Evolutionary conservation across 2,329 filamentous ascomycete species (phyloP).

Genomic region (Corynespora cassiicola): DNA sequence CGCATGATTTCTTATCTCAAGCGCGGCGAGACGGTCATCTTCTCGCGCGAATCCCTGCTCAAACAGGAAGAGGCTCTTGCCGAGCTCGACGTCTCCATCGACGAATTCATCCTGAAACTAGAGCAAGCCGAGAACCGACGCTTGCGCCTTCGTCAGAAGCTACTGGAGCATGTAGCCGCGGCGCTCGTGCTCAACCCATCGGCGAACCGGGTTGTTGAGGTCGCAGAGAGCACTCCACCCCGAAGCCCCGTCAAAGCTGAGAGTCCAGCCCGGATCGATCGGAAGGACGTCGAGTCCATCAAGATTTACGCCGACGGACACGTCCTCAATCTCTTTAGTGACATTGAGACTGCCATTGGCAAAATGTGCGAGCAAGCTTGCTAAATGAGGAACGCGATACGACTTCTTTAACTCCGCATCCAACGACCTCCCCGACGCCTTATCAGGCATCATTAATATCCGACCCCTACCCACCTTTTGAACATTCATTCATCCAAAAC

Average conservation of each 20-base stretch:
- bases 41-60: constrained; percentile 76
- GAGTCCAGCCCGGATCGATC: constrained; percentile 38
- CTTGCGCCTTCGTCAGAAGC: constrained; percentile 76
- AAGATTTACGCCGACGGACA: constrained; percentile 52
- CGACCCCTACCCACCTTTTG: constrained; percentile 1
- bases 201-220: constrained; percentile 28
- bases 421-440: constrained; percentile 14
- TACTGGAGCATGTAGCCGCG: constrained; percentile 81
- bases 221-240: constrained; percentile 45
- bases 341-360: constrained; percentile 50
- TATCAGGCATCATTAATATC: constrained; percentile 29
- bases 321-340: constrained; percentile 49
- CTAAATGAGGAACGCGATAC: constrained; percentile 26
- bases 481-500: constrained; percentile 17
- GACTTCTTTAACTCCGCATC: constrained; percentile 11
- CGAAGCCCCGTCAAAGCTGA: constrained; percentile 46
- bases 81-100: constrained; percentile 78
- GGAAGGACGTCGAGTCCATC: constrained; percentile 50
- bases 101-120: constrained; percentile 82
- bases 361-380: constrained; percentile 51
- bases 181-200: constrained; percentile 54
- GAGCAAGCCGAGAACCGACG: constrained; percentile 81
- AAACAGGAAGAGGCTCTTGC: constrained; percentile 81
- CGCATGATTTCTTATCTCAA: constrained; percentile 80
- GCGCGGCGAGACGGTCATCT: constrained; percentile 72